These are phyloP conservation scores for Pseudonitzschia delicatissima DNA, from an alignment of 108 stramenopile genomes.

Conservation along the genomic window DNA sequence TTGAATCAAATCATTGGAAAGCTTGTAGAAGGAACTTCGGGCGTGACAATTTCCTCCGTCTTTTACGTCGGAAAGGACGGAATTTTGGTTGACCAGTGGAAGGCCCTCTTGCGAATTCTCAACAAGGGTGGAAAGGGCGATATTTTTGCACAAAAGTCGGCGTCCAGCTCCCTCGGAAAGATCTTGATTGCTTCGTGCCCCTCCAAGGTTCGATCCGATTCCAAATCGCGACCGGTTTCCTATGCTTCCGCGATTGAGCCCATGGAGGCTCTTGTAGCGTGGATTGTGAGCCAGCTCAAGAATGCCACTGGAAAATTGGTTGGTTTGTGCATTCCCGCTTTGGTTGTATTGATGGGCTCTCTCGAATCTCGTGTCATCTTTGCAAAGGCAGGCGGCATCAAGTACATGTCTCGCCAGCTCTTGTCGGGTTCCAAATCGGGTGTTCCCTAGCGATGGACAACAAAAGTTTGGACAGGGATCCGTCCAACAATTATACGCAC, in stretches of 20 bases:
- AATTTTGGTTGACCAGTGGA: slow-evolving; percentile 85
- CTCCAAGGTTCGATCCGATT: slow-evolving; percentile 41
- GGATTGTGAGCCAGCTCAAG: slow-evolving; percentile 85
- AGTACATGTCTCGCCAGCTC: slow-evolving; percentile 86
- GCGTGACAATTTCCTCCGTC: slow-evolving; percentile 70
- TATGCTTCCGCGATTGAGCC: slow-evolving; percentile 84
- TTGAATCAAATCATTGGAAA: slow-evolving; percentile 68
- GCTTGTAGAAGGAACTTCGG: slow-evolving; percentile 49
- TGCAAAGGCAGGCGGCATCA: slow-evolving; percentile 80
- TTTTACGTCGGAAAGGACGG: slow-evolving; percentile 85
- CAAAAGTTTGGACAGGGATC: slow-evolving; percentile 65
- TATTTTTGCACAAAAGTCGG: slow-evolving; percentile 72
- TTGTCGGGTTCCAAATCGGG: slow-evolving; percentile 46
- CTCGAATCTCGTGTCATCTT: slow-evolving; percentile 76
- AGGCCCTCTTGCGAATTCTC: slow-evolving; percentile 72
- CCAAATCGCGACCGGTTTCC: slow-evolving; percentile 52
- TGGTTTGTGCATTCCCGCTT: slow-evolving; percentile 65
- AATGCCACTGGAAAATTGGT: slow-evolving; percentile 60
- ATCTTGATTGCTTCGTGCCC: slow-evolving; percentile 81
- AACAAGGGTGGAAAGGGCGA: slow-evolving; percentile 86
- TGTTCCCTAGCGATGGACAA: slow-evolving; percentile 26
- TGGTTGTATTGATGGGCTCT: slow-evolving; percentile 72
- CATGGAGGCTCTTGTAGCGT: slow-evolving; percentile 77
- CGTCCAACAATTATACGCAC: slow-evolving; percentile 94
- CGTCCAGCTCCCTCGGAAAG: slow-evolving; percentile 67